Evolutionary conservation across 495 filamentous ascomycete species (phyloP).

Genomic region (Schizothecium vesticola): DNA sequence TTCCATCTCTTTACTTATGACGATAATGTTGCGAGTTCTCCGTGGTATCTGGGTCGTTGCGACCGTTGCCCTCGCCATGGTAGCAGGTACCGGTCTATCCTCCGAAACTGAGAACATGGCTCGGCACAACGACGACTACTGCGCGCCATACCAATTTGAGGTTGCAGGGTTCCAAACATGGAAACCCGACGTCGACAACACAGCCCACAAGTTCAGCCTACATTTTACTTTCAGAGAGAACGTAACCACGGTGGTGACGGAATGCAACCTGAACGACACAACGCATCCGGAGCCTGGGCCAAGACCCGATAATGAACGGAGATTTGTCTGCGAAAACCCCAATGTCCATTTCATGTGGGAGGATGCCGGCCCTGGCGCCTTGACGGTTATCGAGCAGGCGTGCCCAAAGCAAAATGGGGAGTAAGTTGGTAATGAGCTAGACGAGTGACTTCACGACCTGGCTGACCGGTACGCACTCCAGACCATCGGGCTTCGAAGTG

Average conservation of each 20-base stretch:
- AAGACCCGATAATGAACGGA: background rate
- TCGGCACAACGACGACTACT: no score
- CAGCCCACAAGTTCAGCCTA: background rate
- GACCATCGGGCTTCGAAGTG: conserved; percentile 16
- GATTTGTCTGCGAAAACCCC: conserved; percentile 27
- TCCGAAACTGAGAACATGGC: no score
- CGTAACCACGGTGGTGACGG: conserved; percentile 20
- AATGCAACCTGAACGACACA: conserved; percentile 26
- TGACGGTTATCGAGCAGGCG: conserved; percentile 28
- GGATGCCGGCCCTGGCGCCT: conserved; percentile 19
- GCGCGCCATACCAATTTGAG: no score
- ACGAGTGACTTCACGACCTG: background rate
- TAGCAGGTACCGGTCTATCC: background rate
- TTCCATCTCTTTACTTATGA: background rate
- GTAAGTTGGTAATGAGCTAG: conserved; percentile 8
- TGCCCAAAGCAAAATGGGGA: conserved; percentile 20
- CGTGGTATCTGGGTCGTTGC: background rate
- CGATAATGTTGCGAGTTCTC: background rate
- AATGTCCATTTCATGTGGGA: conserved; percentile 48
- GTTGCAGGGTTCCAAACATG: background rate
- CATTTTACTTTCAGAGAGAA: background rate
- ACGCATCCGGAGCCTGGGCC: conserved; percentile 2
- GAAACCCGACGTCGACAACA: background rate
- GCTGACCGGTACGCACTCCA: conserved; percentile 1
- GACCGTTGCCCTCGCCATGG: background rate